phyloP scores from a whole-genome alignment of 2,329 filamentous ascomycete species.

The Xylaria sp. region DNA sequence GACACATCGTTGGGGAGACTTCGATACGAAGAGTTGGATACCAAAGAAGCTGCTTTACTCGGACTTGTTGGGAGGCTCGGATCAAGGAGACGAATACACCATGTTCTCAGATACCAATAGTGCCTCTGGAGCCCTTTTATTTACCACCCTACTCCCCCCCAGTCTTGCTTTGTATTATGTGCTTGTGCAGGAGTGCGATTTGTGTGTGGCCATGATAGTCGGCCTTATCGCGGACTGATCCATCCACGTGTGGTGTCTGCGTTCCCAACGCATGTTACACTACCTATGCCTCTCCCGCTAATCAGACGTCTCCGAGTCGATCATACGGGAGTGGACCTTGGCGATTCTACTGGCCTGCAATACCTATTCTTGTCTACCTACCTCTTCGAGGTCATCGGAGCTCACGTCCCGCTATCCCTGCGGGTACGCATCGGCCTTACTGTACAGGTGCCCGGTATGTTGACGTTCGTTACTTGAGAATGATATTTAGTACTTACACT shows the following conservation, averaged over 20 bases:
- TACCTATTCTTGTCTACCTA: not conserved
- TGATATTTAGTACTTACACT: too few species aligned
- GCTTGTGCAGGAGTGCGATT: not conserved
- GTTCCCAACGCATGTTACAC: not conserved
- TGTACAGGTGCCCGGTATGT: too few species aligned
- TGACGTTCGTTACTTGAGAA: too few species aligned
- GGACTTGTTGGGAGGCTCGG: slow-evolving; percentile 4
- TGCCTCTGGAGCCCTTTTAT: slow-evolving; percentile 5
- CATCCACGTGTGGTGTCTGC: not conserved
- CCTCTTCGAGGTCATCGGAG: not conserved
- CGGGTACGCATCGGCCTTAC: not conserved
- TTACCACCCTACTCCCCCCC: slow-evolving; percentile 11
- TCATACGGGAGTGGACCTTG: not conserved
- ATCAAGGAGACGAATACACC: not conserved
- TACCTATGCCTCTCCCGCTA: not conserved
- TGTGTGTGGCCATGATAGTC: slow-evolving; percentile 8
- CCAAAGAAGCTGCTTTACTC: slow-evolving; percentile 9
- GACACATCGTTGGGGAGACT: too few species aligned
- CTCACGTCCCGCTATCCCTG: not conserved
- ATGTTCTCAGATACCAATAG: slow-evolving; percentile 9
- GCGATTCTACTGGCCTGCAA: not conserved
- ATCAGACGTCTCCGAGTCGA: not conserved
- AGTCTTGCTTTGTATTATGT: not conserved
- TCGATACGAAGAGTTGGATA: not conserved
- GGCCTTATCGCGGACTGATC: slow-evolving; percentile 13